phyloP scores from a whole-genome alignment of 78 protist genomes.

The Dictyostelium brefeldianum region DNA sequence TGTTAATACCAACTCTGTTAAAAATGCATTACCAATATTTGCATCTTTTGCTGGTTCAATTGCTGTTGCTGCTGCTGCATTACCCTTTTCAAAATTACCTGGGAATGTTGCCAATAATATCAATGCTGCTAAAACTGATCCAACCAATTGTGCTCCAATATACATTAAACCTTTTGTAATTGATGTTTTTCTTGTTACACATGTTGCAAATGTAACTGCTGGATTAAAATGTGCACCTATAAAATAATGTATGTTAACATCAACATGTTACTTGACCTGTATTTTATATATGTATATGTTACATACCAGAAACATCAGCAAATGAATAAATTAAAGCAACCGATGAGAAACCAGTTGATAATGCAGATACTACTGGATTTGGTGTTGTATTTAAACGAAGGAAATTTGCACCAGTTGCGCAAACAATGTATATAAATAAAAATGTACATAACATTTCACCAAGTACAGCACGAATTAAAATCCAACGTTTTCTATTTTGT shows the following conservation, averaged over 20 bases:
- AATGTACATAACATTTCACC: constrained; percentile 82
- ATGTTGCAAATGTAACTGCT: constrained; percentile 51
- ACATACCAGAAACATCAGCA: constrained; percentile 77
- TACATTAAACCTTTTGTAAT: constrained; percentile 77
- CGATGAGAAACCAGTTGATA: constrained; percentile 67
- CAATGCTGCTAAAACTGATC: constrained; percentile 43
- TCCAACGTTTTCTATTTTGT: constrained; percentile 62
- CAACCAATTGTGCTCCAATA: constrained; percentile 72
- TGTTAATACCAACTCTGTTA: constrained; percentile 67
- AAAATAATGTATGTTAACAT: too few species aligned
- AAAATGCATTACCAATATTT: constrained; percentile 57
- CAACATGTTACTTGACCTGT: too few species aligned
- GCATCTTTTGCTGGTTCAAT: constrained; percentile 33
- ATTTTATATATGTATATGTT: not conserved
- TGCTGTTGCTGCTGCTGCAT: constrained; percentile 33
- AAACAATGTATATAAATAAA: constrained; percentile 57
- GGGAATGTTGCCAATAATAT: constrained; percentile 76
- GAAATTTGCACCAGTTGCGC: constrained; percentile 40
- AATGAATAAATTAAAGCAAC: constrained; percentile 82
- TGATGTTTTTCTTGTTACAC: constrained; percentile 67
- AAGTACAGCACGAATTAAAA: constrained; percentile 77
- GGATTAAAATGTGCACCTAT: constrained; percentile 29
- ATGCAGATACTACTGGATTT: constrained; percentile 42
- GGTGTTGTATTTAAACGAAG: not conserved
- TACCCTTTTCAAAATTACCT: not conserved